A percentile compares a stretch with the other conserved stretches of the same genome.
Conservation (phyloP, 1,139 yeast species). For the Sugiyamaella japonica region DNA sequence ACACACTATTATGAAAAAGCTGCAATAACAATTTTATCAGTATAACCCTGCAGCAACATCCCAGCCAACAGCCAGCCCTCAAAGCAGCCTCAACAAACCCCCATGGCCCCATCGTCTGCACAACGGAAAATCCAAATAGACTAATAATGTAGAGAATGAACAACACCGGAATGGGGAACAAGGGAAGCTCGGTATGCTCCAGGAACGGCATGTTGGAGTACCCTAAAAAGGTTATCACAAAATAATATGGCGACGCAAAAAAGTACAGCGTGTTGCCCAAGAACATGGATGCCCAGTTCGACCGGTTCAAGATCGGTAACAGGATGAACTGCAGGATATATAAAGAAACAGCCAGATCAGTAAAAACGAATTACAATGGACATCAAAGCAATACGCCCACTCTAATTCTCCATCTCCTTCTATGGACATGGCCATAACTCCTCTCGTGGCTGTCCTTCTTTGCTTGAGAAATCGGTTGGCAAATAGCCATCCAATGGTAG, state of each 20-base stretch:
- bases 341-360: constrained; percentile 74
- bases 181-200: constrained; percentile 57
- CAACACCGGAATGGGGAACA: constrained; percentile 59
- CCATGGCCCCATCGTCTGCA: constrained; percentile 68
- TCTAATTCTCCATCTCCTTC: constrained; percentile 64
- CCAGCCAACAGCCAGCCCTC: too few species aligned
- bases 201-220: constrained; percentile 81
- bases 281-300: constrained; percentile 63
- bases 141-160: constrained; percentile 55
- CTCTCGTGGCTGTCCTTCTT: constrained; percentile 39
- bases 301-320: constrained; percentile 66
- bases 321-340: constrained; percentile 76
- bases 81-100: too few species aligned
- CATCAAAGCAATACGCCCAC: constrained; percentile 94
- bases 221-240: constrained; percentile 80
- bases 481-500: constrained; percentile 72
- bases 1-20: too few species aligned
- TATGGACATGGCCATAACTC: constrained; percentile 34
- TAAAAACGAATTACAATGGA: constrained; percentile 85
- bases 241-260: constrained; percentile 70
- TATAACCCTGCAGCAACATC: too few species aligned
- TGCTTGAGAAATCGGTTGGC: constrained; percentile 62
- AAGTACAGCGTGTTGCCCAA: constrained; percentile 79
- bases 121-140: constrained; percentile 66
- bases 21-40: too few species aligned